Evolutionary conservation across 805 yeast species (phyloP).

Genomic region (Teunomyces atbi): DNA sequence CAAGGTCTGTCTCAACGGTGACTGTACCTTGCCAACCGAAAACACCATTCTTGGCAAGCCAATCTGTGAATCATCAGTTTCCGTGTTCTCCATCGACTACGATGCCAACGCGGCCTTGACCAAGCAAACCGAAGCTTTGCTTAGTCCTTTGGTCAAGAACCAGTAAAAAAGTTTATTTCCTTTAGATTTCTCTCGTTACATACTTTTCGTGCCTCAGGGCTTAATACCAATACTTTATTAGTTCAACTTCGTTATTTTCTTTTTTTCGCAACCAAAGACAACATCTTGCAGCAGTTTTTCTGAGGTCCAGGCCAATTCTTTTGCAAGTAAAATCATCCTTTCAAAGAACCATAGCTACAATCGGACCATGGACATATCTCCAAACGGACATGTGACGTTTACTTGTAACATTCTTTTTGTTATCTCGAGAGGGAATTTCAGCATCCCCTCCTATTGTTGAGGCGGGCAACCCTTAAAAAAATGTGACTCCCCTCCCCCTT

Average conservation of each 20-base stretch:
- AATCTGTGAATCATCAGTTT: constrained; percentile 25
- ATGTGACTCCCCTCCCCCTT: too few species aligned
- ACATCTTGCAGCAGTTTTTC: neutral
- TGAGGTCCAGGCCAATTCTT: neutral
- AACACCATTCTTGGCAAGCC: constrained; percentile 25
- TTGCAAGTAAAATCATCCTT: too few species aligned
- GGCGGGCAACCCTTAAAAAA: too few species aligned
- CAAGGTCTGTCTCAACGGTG: constrained; percentile 39
- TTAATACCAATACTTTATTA: neutral
- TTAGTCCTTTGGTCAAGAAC: constrained; percentile 11
- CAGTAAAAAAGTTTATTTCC: neutral
- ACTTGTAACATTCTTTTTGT: too few species aligned
- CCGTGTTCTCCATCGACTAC: constrained; percentile 28
- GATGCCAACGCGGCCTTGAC: constrained; percentile 22
- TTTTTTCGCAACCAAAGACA: neutral
- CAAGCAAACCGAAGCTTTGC: constrained; percentile 10
- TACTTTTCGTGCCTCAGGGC: neutral
- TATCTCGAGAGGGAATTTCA: too few species aligned
- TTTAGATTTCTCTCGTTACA: neutral
- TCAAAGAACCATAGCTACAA: too few species aligned
- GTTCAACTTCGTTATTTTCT: neutral
- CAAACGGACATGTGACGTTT: too few species aligned
- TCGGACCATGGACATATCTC: too few species aligned
- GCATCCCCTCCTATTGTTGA: too few species aligned
- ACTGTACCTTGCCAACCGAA: constrained; percentile 45